These are phyloP conservation scores for Purpureocillium takamizusanense DNA, from an alignment of 2,329 filamentous ascomycete genomes.

Conservation along the genomic window DNA sequence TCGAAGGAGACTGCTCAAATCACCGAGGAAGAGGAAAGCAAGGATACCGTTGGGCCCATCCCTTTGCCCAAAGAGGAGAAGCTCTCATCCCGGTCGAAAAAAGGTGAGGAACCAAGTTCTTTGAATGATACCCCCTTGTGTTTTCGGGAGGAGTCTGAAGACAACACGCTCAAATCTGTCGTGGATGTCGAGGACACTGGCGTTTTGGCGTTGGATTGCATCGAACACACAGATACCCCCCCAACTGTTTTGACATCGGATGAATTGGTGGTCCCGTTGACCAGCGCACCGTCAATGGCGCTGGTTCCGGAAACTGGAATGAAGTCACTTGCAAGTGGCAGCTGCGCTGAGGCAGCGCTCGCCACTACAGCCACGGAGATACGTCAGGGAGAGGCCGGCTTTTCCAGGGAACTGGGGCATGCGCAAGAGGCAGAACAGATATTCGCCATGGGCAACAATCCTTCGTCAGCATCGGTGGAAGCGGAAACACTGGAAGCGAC, in stretches of 20 bases:
- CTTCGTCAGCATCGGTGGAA: too few relatives aligned
- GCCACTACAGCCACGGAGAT: too few relatives aligned
- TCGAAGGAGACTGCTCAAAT: conserved; percentile 3
- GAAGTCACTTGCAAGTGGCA: too few relatives aligned
- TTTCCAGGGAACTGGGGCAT: too few relatives aligned
- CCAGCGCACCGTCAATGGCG: too few relatives aligned
- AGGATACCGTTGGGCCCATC: conserved; percentile 29
- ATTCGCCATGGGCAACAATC: too few relatives aligned
- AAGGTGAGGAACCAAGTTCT: conserved; percentile 34
- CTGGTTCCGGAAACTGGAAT: too few relatives aligned
- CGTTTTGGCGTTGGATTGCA: conserved; percentile 18
- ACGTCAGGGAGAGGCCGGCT: too few relatives aligned
- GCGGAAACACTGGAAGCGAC: too few relatives aligned
- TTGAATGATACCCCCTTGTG: conserved; percentile 28
- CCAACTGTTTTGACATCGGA: conserved; percentile 4
- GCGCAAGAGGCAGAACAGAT: too few relatives aligned
- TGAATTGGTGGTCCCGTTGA: too few relatives aligned
- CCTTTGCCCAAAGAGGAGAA: conserved; percentile 20
- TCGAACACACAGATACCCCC: conserved; percentile 14
- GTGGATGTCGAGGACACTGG: conserved; percentile 14
- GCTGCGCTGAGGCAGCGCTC: too few relatives aligned
- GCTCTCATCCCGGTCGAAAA: conserved; percentile 20
- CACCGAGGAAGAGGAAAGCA: conserved; percentile 25
- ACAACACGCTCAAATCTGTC: conserved; percentile 15
- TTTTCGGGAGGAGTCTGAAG: conserved; percentile 21